Percentiles rank a stretch among this genome's conserved stretches.
Conservation (phyloP, 163 green algal species). For the Coccomyxa subellipsoidea region DNA sequence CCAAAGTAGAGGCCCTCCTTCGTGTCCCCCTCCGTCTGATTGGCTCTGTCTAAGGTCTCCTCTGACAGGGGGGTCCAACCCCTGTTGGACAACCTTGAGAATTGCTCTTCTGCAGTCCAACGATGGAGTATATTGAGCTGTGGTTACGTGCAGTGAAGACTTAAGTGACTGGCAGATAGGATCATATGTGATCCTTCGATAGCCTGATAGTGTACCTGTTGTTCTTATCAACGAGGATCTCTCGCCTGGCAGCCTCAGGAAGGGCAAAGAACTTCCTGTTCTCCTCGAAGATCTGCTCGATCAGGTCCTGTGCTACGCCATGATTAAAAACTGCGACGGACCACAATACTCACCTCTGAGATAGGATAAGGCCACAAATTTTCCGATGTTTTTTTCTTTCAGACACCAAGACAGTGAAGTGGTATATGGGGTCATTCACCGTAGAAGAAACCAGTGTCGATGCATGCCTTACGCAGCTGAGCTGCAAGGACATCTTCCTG, state of each 20-base stretch:
- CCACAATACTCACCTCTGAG: too few species aligned
- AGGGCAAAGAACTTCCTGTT: slow-evolving; percentile 69
- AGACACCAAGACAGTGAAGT: background rate
- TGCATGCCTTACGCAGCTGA: slow-evolving; percentile 37
- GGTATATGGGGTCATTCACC: slow-evolving; percentile 18
- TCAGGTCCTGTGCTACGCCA: slow-evolving; percentile 52
- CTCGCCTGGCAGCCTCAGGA: slow-evolving; percentile 65
- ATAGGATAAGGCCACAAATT: too few species aligned
- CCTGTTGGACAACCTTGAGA: slow-evolving; percentile 16
- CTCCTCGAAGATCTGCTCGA: slow-evolving; percentile 52
- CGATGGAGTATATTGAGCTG: too few species aligned
- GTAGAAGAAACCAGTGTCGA: slow-evolving; percentile 61
- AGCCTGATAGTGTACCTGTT: slow-evolving; percentile 57
- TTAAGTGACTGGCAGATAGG: too few species aligned
- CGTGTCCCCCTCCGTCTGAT: slow-evolving; percentile 58
- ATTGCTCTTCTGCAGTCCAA: background rate
- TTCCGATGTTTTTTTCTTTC: too few species aligned
- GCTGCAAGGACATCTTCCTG: background rate
- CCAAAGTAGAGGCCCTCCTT: slow-evolving; percentile 63
- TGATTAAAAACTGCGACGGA: slow-evolving; percentile 67
- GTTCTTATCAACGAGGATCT: slow-evolving; percentile 58
- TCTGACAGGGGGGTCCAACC: background rate
- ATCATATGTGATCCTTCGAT: too few species aligned
- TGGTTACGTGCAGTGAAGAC: too few species aligned
- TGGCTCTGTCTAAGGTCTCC: slow-evolving; percentile 38